Conservation (phyloP, 768 basidiomycete genomes). For the Psilocybe cyanescens region DNA sequence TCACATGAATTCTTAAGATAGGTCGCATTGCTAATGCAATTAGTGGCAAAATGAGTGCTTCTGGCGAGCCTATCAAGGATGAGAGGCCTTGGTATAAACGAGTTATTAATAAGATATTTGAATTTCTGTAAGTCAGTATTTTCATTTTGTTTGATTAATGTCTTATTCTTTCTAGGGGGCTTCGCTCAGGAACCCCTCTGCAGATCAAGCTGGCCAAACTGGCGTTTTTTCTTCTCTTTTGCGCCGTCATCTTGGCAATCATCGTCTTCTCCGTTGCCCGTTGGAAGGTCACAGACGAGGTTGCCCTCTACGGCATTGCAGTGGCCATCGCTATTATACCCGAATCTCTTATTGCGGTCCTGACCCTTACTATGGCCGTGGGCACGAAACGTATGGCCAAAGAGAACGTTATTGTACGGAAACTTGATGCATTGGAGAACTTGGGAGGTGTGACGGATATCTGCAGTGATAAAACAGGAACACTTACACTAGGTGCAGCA, state of each 20-base stretch:
- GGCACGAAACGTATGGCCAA: slow-evolving; percentile 58
- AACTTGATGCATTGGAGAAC: slow-evolving; percentile 67
- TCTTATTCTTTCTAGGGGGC: slow-evolving; percentile 26
- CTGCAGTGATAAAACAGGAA: slow-evolving; percentile 73
- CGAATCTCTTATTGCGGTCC: slow-evolving; percentile 47
- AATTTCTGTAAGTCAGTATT: slow-evolving; percentile 30
- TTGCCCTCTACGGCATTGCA: slow-evolving; percentile 41
- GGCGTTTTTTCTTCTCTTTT: slow-evolving; percentile 38
- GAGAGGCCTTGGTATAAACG: slow-evolving; percentile 27
- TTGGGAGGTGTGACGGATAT: slow-evolving; percentile 57
- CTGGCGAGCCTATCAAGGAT: slow-evolving; percentile 17
- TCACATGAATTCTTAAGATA: slow-evolving; percentile 21
- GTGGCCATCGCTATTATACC: slow-evolving; percentile 43
- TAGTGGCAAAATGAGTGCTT: slow-evolving; percentile 27
- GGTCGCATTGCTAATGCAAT: slow-evolving; percentile 42
- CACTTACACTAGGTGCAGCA: slow-evolving; percentile 44
- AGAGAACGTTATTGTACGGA: slow-evolving; percentile 63
- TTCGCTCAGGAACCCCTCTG: slow-evolving; percentile 38
- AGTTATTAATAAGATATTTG: slow-evolving; percentile 23
- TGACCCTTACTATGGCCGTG: slow-evolving; percentile 63
- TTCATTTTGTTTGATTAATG: background rate
- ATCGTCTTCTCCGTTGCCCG: slow-evolving; percentile 40
- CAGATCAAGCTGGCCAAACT: slow-evolving; percentile 41
- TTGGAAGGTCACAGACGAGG: slow-evolving; percentile 35
- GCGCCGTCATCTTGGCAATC: slow-evolving; percentile 38